Percentiles rank a stretch among this genome's conserved stretches.
These are phyloP conservation scores for Casuarina cunninghamiana DNA, from an alignment of 306 rosid genomes.

Conservation along the genomic window DNA sequence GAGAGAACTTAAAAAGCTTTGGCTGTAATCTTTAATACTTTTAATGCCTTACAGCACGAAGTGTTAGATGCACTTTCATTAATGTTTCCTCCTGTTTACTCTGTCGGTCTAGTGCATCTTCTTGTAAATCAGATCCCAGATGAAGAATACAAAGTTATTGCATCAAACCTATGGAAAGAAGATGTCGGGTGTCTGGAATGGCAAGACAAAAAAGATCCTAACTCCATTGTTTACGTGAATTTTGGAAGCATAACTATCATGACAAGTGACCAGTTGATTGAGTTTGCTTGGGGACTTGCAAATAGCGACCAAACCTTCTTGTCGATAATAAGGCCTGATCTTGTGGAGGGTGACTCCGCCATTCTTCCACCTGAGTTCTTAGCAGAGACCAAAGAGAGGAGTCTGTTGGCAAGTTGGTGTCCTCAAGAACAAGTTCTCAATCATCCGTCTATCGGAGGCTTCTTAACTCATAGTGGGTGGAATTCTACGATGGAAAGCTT, in stretches of 20 bases:
- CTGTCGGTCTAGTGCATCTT: constrained; percentile 58
- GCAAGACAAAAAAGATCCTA: constrained; percentile 44
- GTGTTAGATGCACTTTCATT: constrained; percentile 36
- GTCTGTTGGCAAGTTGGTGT: constrained; percentile 58
- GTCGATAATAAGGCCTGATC: constrained; percentile 67
- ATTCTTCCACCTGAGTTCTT: constrained; percentile 42
- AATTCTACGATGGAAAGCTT: constrained; percentile 72
- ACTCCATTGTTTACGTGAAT: constrained; percentile 65
- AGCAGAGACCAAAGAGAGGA: constrained; percentile 35
- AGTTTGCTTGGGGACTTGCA: constrained; percentile 81
- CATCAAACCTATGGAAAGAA: constrained; percentile 70
- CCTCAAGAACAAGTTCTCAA: constrained; percentile 62
- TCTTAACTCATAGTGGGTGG: constrained; percentile 77
- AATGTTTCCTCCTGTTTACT: constrained; percentile 45
- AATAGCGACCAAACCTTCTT: constrained; percentile 44
- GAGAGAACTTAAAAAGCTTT: constrained; percentile 42
- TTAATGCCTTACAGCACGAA: constrained; percentile 49
- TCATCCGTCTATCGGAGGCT: constrained; percentile 62
- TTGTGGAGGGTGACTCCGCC: constrained; percentile 37
- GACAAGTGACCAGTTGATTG: constrained; percentile 49
- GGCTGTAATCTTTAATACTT: constrained; percentile 62
- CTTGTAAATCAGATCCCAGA: constrained; percentile 27
- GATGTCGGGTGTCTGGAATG: constrained; percentile 55
- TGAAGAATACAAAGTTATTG: constrained; percentile 22
- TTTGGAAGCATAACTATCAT: constrained; percentile 74